Conservation (phyloP, 148 eudicot genomes). For the Agrostemma githago region DNA sequence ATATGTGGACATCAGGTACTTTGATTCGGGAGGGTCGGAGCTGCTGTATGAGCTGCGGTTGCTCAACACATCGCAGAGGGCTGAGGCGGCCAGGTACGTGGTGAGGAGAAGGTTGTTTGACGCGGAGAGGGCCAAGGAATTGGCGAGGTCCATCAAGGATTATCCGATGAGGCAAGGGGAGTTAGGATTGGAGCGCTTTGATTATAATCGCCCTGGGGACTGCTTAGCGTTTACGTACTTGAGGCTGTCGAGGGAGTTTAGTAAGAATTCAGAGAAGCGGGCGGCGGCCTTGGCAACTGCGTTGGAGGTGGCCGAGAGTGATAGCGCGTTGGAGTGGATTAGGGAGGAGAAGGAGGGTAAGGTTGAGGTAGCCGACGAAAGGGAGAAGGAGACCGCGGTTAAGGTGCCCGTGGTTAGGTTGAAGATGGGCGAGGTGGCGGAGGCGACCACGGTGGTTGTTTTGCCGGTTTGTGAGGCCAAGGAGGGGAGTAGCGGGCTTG, state of each 20-base stretch:
- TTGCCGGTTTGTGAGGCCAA: constrained; percentile 61
- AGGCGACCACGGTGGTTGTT: constrained; percentile 53
- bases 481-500: constrained; percentile 44
- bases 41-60: constrained; percentile 63
- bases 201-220: constrained; percentile 55
- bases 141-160: constrained; percentile 76
- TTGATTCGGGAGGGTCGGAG: constrained; percentile 58
- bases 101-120: constrained; percentile 36
- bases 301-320: constrained; percentile 45
- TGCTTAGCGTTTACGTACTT: constrained; percentile 63
- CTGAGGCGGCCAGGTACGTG: constrained; percentile 41
- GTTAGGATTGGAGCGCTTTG: constrained; percentile 53
- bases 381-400: constrained; percentile 25
- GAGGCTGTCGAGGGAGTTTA: constrained; percentile 55
- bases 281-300: constrained; percentile 43
- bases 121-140: constrained; percentile 43
- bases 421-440: constrained; percentile 72
- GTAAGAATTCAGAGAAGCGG: constrained; percentile 31
- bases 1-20: constrained; percentile 20
- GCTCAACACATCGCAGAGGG: constrained; percentile 46
- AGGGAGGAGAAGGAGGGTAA: constrained; percentile 45
- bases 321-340: constrained; percentile 38
- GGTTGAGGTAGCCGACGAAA: constrained; percentile 12
- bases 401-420: constrained; percentile 83
- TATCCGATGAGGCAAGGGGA: constrained; percentile 54